A percentile compares a stretch with the other conserved stretches of the same genome.
These are phyloP conservation scores for Skeletonema menzelii DNA, from an alignment of 108 stramenopile genomes.

Conservation along the genomic window DNA sequence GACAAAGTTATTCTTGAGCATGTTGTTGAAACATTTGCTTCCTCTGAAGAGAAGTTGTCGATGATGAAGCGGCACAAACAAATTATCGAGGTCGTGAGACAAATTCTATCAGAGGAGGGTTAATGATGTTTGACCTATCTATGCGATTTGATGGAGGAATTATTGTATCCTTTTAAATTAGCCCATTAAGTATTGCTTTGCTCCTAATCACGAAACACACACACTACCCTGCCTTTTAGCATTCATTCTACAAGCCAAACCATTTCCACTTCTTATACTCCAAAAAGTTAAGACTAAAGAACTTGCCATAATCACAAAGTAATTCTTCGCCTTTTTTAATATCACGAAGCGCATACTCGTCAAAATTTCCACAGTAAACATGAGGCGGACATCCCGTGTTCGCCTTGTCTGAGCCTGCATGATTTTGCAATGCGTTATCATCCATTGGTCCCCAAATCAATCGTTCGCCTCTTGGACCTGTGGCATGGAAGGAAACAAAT, in stretches of 20 bases:
- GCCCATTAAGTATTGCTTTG: too few species aligned
- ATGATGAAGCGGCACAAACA: slow-evolving; percentile 20
- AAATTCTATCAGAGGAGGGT: slow-evolving; percentile 21
- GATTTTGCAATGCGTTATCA: not conserved
- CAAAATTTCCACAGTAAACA: not conserved
- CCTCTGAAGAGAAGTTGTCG: slow-evolving; percentile 1
- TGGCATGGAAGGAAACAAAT: too few species aligned
- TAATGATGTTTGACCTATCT: too few species aligned
- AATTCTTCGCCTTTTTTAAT: too few species aligned
- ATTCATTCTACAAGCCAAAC: not conserved
- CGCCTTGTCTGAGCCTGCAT: not conserved
- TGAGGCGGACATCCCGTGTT: not conserved
- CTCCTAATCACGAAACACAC: too few species aligned
- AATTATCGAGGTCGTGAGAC: slow-evolving; percentile 23
- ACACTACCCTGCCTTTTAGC: too few species aligned
- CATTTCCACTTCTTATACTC: not conserved
- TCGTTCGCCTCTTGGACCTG: not conserved
- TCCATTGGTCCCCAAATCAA: not conserved
- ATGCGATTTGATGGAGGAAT: too few species aligned
- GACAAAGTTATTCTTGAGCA: slow-evolving; percentile 36
- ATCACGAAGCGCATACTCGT: not conserved
- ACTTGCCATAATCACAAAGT: slow-evolving; percentile 1
- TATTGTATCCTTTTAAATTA: too few species aligned
- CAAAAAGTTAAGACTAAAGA: not conserved
- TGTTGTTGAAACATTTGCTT: slow-evolving; percentile 21